Evolutionary conservation across 1,284 basidiomycete species (phyloP), one percentile per base, ranked within the genome.

Genomic region (Boletellus deceptivus): DNA sequence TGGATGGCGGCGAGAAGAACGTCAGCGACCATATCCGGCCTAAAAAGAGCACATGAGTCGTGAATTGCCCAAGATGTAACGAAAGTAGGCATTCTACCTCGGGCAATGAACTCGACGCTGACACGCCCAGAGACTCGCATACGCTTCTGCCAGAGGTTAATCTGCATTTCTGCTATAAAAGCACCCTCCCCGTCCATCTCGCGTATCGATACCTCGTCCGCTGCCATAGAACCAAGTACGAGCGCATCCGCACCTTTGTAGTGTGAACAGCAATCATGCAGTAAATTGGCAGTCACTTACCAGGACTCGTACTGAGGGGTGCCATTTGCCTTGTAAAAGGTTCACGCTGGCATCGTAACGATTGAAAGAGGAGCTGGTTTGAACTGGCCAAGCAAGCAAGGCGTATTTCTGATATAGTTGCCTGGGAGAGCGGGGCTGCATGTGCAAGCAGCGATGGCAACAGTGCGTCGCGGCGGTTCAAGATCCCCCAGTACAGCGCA

Each of bases 401-500:
- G 0, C 83, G 77, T 16, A 86, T 71, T 38, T 89, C 87, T 1
- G 74, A 72, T 3, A 82, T 62, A 0, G 78, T 80, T 6, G 65
- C 53, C 14, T 69, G 60, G 0, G 68, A 73, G 9, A 88, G 69
- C 1, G 86, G 85, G 0, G 74, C 70, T 0, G 83, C 78, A 46
- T 77, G 72, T 14, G 38, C 46, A 42, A 89, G 69, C 24, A 89
- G 68, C 0, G 74, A 66, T 8, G 73, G 72, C 9, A 83, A 63
- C 6, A 72, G 59, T 11, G 69, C 64, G 4, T 68, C 54, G 0
- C 62, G 55, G 0, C 68, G 70, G 50, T 82, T 86, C 25, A 88
- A 65, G 54, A 88, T 80, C 0, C 79, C 80, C 86, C 86, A 89
- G 55, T 87, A 87, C 1, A 88, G 59, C 0, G 84, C 79, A 0